Base-by-base conservation (phyloP, 345 rosid genomes). In the Eucalyptus microcorys region DNA sequence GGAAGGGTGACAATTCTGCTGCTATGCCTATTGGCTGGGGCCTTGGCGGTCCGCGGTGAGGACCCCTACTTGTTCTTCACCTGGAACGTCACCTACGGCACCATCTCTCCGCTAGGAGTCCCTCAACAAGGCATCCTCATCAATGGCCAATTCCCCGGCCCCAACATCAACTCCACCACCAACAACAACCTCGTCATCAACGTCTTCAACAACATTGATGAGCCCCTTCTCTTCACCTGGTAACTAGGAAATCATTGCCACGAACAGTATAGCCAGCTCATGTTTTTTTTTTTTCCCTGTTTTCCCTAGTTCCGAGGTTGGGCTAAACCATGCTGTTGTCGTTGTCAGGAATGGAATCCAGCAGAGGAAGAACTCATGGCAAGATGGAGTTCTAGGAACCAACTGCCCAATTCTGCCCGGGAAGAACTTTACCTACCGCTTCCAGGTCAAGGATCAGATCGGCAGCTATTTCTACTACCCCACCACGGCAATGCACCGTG, bases 381-480 rank as follows among this genome's bases (percentile, higher is more conserved):
- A 95, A 88, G 98, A 97, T 68, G 98, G 98, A 85, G 96, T 95
- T 43, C 89, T 92, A 24, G 98, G 97, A 45, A 94, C 98, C 37
- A 96, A 94, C 87, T 96, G 98, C 88, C 96, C 98, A 19, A 95
- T 97, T 81, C 94, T 50, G 50, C 96, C 98, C 5, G 95, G 96
- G 8, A 91, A 40, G 47, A 97, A 95, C 89, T 95, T 95, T 95
- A 97, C 96, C 8, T 96, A 93, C 53, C 90, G 57, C 85, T 95
- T 97, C 90, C 96, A 94, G 87, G 89, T 93, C 13, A 95, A 96
- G 91, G 99, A 96, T 76, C 98, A 97, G 89, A 97, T 97, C 90
- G 99, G 96, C 17, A 93, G 93, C 87, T 94, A 92, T 87, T 94
- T 93, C 92, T 95, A 96, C 91, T 95, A 94, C 87, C 98, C 99